Evolutionary conservation across 345 rosid genomes (phyloP).

Genomic region (Eutrema japonicum): DNA sequence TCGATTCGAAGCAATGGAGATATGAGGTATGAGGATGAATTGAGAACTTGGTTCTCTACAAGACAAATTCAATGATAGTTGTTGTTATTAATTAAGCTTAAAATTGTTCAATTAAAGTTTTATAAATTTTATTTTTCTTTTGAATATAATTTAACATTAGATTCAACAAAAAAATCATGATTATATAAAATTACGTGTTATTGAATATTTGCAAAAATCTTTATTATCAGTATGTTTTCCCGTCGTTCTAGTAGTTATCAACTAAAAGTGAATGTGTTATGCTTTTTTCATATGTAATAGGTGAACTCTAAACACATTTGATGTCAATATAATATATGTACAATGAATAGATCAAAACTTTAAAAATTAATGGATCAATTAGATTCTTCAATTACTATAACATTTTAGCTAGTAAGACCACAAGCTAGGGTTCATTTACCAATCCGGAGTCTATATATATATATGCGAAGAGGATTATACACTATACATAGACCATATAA

Average conservation of each 20-base stretch:
- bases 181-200: background rate
- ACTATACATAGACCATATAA: constrained; percentile 16
- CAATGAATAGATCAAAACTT: background rate
- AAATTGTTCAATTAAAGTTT: no score
- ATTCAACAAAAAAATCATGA: background rate
- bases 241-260: background rate
- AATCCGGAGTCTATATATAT: background rate
- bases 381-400: background rate
- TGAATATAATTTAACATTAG: no score
- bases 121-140: no score
- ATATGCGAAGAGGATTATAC: background rate
- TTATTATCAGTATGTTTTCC: background rate
- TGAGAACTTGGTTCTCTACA: no score
- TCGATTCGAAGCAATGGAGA: no score
- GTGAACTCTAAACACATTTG: background rate
- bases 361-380: background rate
- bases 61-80: no score
- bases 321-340: background rate
- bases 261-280: background rate
- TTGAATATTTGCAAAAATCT: background rate
- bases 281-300: background rate
- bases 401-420: background rate
- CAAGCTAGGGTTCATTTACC: background rate
- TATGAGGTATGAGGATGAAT: no score
- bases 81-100: no score